phyloP scores from a whole-genome alignment of 1,284 basidiomycete species.

The Puccinia hordei region DNA sequence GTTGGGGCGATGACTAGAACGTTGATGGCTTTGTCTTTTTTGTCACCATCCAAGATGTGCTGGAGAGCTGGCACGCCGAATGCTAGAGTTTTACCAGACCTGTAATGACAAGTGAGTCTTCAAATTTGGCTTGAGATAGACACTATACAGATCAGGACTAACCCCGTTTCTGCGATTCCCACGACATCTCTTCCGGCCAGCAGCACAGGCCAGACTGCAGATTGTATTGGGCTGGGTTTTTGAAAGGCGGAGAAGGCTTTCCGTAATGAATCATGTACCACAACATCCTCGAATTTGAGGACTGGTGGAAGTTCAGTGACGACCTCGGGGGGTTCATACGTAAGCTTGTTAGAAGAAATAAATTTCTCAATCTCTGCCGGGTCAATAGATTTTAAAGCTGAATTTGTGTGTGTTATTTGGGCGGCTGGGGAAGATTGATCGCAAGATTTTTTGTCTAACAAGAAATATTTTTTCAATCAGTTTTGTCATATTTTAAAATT shows the following conservation, averaged over 20 bases:
- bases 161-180: slow-evolving; percentile 96
- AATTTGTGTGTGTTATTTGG: not conserved
- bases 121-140: not conserved
- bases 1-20: slow-evolving; percentile 90
- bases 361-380: slow-evolving; percentile 66
- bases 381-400: not conserved
- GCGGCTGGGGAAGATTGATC: not conserved
- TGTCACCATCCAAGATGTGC: slow-evolving; percentile 64
- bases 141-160: slow-evolving; percentile 61
- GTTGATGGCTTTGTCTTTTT: slow-evolving; percentile 53
- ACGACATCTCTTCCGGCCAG: slow-evolving; percentile 82
- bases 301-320: slow-evolving; percentile 68
- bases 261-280: slow-evolving; percentile 68
- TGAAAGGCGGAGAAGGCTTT: slow-evolving; percentile 73
- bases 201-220: slow-evolving; percentile 90
- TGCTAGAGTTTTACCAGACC: slow-evolving; percentile 84
- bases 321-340: slow-evolving; percentile 65
- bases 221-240: slow-evolving; percentile 92
- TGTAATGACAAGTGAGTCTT: slow-evolving; percentile 33
- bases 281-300: slow-evolving; percentile 72
- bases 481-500: not conserved
- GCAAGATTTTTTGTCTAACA: not conserved
- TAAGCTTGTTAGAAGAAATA: slow-evolving; percentile 73
- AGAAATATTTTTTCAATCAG: not conserved
- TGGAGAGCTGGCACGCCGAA: slow-evolving; percentile 89